Base-by-base conservation (phyloP, 2,329 filamentous ascomycete species). In the Penicillium brevicompactum region DNA sequence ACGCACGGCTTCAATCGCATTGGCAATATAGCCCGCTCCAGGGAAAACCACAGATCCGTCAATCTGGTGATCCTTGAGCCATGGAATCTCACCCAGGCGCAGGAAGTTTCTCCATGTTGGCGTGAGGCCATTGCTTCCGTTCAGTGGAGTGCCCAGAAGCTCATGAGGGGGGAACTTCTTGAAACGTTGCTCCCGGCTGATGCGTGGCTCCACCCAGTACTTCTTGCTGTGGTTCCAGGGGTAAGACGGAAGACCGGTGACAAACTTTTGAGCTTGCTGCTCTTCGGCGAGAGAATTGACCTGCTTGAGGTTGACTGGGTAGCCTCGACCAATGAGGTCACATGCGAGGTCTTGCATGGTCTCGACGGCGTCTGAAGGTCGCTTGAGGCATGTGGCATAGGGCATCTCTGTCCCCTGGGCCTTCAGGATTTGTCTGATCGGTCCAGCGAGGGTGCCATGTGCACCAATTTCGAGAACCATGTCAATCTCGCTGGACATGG, bases 211-310 rank as follows among this genome's bases (percentile, higher is more conserved):
- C 24, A 27, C 24, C 61, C 61, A 66, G 49, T 54, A 51, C 2
- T 16, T 14, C 16, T 27, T 27, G 8, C 31, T n/a, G 37, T 66
- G 62, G 38, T 67, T 54, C 58, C 63, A 67, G 6, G 51, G 34
- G 43, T 67, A 67, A 2, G 38, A 5, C 1, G 65, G 61, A 1
- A 65, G 57, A 50, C 40, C 27, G 18, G 16, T 22, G 18, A 21
- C 9, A 8, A 14, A 10, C 24, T 27, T 8, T 5, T 5, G 24
- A 27, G 24, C 8, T 8, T 27, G 24, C 24, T 27, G 24, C 24
- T 27, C 24, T 27, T 8, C 24, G 5, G 24, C 8, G 24, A 27
- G 8, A 27, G 24, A 27, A 24, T 24, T 43, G 18, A 43, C 18
- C 13, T 8, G 7, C 21, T 22, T 24, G 4, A 34, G 14, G 14